These are phyloP conservation scores for Solanum virginianum DNA, from an alignment of 257 asterid species.

Conservation along the genomic window DNA sequence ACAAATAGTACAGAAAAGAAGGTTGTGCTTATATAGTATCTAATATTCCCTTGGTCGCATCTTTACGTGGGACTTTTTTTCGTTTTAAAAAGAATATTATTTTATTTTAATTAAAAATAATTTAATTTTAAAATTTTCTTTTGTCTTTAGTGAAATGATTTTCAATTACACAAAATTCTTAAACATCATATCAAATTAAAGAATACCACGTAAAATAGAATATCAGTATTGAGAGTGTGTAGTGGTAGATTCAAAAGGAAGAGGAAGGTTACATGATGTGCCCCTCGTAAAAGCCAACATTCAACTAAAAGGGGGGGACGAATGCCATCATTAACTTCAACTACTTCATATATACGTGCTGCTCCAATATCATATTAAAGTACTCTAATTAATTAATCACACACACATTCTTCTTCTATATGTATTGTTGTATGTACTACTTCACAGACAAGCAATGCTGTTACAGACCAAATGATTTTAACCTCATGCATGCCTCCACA, in stretches of 20 bases:
- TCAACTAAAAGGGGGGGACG: not conserved
- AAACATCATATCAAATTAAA: too few species aligned
- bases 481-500: not conserved
- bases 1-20: not conserved
- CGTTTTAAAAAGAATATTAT: too few species aligned
- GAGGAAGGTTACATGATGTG: not conserved
- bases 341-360: not conserved
- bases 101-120: too few species aligned
- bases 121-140: too few species aligned
- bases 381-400: not conserved
- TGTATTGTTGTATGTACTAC: not conserved
- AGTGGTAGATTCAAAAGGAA: not conserved
- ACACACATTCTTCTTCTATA: not conserved
- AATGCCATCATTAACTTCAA: not conserved
- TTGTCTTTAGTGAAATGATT: too few species aligned
- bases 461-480: not conserved
- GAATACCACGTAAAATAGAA: too few species aligned
- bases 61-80: too few species aligned
- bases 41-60: too few species aligned
- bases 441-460: not conserved
- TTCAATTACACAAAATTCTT: too few species aligned
- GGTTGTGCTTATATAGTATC: not conserved
- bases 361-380: not conserved
- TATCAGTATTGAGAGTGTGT: not conserved
- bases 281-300: conserved; percentile 11